Evolutionary conservation across 2,329 filamentous ascomycete genomes (phyloP), one percentile per base, ranked within the genome.

Genomic region (Arthrobotrys entomopaga): DNA sequence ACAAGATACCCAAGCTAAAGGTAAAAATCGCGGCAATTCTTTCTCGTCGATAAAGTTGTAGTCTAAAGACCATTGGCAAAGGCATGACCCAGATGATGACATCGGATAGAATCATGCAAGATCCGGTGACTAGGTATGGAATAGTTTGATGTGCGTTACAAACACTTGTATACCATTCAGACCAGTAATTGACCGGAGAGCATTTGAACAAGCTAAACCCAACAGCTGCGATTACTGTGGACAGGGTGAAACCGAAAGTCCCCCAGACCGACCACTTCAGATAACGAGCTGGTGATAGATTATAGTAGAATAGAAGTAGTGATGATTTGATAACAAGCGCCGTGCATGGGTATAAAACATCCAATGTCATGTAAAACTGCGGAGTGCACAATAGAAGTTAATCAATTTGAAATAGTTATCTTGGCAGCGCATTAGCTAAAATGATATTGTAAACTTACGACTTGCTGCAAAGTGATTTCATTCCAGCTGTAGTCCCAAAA

Each of bases 1-100:
- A 74, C 70, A 74, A 67, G 8, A 70, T 75, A 26, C 71, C 71
- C 43, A 75, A 60, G 24, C 71, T 70, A 48, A 75, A 75, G 1
- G 71, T 75, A 38, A 75, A 69, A 4, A 75, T 22, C 1, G 71
- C 71, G 16, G 65, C 71, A 3, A 75, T 70, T 29, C 60, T 75
- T 54, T 75, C 71, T 4, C 65, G 40, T 52, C 65, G 19, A 20
- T 75, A 70, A 0, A 75, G 65, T 38, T 70, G 52, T 1, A 75
- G 20, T 26, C 34, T 54, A 46, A 70, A 56, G 6, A 75, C 71
- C 64, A 75, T 64, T 1, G 65, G 65, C 22, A 75, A 16, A 5
- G 71, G 71, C 65, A 75, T 65, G 3, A 75, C 29, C 71, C 71
- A 75, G 11, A 75, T 75, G 1, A 70, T 61, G 2, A 75, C 26